Conservation (phyloP, 1,139 yeast genomes). For the Yamadazyma mexicana region DNA sequence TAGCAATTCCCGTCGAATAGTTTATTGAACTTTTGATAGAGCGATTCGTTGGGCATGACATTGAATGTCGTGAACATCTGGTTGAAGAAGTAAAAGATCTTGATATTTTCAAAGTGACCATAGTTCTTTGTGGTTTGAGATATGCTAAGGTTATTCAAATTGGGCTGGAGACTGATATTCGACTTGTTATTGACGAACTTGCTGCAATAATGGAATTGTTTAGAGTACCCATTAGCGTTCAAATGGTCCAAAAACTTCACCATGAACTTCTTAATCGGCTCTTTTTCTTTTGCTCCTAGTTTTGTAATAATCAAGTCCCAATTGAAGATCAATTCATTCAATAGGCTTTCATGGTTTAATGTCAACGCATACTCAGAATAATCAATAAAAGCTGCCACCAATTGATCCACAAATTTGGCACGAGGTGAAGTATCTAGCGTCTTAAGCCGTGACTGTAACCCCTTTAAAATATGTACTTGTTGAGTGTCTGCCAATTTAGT, state of each 20-base stretch:
- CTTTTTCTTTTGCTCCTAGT: slow-evolving; percentile 10
- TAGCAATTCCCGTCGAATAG: slow-evolving; percentile 22
- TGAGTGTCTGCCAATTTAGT: slow-evolving; percentile 14
- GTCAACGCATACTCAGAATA: slow-evolving; percentile 12
- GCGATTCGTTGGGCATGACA: slow-evolving; percentile 17
- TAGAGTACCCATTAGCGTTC: slow-evolving; percentile 10
- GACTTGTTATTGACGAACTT: slow-evolving; percentile 11
- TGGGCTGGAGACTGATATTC: slow-evolving; percentile 7
- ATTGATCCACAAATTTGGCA: slow-evolving; percentile 8
- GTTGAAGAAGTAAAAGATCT: slow-evolving; percentile 33
- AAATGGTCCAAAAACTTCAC: slow-evolving; percentile 10
- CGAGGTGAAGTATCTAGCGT: background rate
- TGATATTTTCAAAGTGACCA: slow-evolving; percentile 18
- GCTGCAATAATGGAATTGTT: slow-evolving; percentile 18
- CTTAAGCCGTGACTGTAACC: slow-evolving; percentile 10
- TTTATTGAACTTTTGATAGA: slow-evolving; percentile 16
- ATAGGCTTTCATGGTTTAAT: slow-evolving; percentile 13
- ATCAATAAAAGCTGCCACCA: slow-evolving; percentile 9
- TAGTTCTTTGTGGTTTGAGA: slow-evolving; percentile 15
- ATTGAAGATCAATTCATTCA: slow-evolving; percentile 16
- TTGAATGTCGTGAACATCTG: slow-evolving; percentile 27
- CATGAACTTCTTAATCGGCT: slow-evolving; percentile 12
- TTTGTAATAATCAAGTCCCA: slow-evolving; percentile 14
- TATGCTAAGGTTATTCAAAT: slow-evolving; percentile 13
- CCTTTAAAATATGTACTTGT: slow-evolving; percentile 14